Evolutionary conservation across 805 yeast species (phyloP), one percentile per base, ranked within the genome.

Genomic region (Phaffomyces thermotolerans): DNA sequence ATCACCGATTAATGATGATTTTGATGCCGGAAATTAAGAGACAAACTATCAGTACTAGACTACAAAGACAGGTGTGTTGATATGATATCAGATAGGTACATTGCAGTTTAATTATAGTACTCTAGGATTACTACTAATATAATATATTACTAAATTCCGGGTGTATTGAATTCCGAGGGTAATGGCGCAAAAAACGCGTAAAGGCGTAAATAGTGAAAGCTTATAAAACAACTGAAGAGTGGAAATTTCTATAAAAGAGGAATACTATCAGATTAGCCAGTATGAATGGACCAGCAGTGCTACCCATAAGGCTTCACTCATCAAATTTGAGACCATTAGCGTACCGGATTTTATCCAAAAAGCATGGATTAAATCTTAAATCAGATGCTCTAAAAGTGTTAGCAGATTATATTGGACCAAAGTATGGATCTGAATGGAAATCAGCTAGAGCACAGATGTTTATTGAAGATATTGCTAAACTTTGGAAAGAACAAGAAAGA

Each of bases 281-380:
- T 4, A 46, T 43, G 44, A 36, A 44, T 17, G n/a, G 15, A 13
- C 73, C 72, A 6, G 69, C 68, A 6, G 77, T 73, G 17, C 71
- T 90, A 12, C 97, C 97, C 0, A 80, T 87, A 2, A 73, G 74
- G 45, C 76, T 91, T 2, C 84, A 80, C 42, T 87, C 96, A 0
- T 77, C 91, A 0, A 85, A 85, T 56, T 67, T 93, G 36, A 75
- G 99, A 37, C 99, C 99, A 1, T 66, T 91, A 39, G 97, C 97
- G 0, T 93, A 90, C 61, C 70, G 99, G 34, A 76, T 91, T 2
- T 63, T 93, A 8, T 86, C 98, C 5, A 91, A 89, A 63, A 93
- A 91, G 58, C 91, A 88, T 59, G 96, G 97, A 0, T 73, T 93
- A 25, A 89, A 89, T 60, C 76, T 93, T 50, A 88, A 91, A 56